These are phyloP conservation scores for Viola odorata DNA, from an alignment of 345 rosid genomes.

Conservation along the genomic window DNA sequence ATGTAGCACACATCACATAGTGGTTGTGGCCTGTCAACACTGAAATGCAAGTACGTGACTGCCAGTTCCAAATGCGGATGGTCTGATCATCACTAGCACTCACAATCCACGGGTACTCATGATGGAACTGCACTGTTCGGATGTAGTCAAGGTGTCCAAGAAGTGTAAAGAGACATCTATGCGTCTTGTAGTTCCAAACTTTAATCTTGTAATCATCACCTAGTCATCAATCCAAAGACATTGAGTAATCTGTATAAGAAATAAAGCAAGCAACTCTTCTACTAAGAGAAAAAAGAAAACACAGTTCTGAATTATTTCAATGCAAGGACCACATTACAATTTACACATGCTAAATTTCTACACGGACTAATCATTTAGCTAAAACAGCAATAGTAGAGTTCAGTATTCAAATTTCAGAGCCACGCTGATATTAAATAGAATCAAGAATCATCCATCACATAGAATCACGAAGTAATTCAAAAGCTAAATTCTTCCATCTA, in stretches of 20 bases:
- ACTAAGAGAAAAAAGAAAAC: too few species aligned
- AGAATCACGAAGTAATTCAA: too few species aligned
- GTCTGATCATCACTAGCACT: slow-evolving; percentile 99
- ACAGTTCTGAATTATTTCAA: too few species aligned
- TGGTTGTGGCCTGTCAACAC: slow-evolving; percentile 97
- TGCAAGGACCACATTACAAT: too few species aligned
- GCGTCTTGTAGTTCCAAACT: slow-evolving; percentile 94
- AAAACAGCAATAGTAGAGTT: too few species aligned
- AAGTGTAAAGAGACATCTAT: slow-evolving; percentile 86
- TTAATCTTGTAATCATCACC: slow-evolving; percentile 97
- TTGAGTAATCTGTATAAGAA: background rate
- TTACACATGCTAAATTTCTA: too few species aligned
- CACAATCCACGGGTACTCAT: slow-evolving; percentile 96
- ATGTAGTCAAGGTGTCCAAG: slow-evolving; percentile 97
- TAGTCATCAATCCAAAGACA: slow-evolving; percentile 6
- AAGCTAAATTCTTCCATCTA: too few species aligned
- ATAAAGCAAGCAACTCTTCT: background rate
- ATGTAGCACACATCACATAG: slow-evolving; percentile 98
- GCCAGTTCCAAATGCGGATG: slow-evolving; percentile 99
- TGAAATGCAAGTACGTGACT: slow-evolving; percentile 89
- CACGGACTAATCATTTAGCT: too few species aligned
- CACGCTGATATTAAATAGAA: too few species aligned
- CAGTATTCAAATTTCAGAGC: too few species aligned
- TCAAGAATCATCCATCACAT: too few species aligned
- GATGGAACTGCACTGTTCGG: slow-evolving; percentile 96